Evolutionary conservation across 2,329 filamentous ascomycete species (phyloP), one percentile per base, ranked within the genome.

Genomic region (Lasiodiplodia theobromae): DNA sequence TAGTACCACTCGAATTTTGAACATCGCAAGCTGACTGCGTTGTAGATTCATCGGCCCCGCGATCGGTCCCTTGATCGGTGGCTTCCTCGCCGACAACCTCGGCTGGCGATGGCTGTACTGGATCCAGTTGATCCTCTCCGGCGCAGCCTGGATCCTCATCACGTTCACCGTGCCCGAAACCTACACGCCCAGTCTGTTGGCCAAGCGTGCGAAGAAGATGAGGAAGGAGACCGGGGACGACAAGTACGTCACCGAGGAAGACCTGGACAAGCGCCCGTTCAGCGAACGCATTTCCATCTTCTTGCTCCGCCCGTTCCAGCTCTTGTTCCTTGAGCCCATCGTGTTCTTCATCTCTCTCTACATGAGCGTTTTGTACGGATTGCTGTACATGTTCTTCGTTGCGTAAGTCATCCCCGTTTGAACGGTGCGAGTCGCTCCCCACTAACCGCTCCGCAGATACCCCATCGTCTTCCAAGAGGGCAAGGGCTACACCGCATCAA

Each of bases 161-260:
- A 91, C 90, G 37, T 94, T 96, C 80, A 96, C 92, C n/a, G 90
- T 97, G 0, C 92, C 93, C 1, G 94, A 97, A 79, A 97, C 94
- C 0, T 97, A 96, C 77, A 90, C 93, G 0, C 93, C 94, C 0
- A 91, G 88, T 0, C 89, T 97, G 63, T 87, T 97, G 18, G 86
- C 87, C 65, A 82, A 81, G 37, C 87, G 93, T 14, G 94, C 94
- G 2, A 84, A 85, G 74, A 92, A 92, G 77, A 82, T 96, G 70
- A 87, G 93, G 65, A 88, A 90, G 76, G 79, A 88, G 38, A 91
- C 92, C 1, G 89, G 90, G 25, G 87, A 92, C 70, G 72, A 82
- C 1, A 87, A 86, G 70, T 91, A 90, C 75, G 91, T 93, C 49
- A 95, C 93, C 0, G 92, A 96, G 78, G 87, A 91, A 74, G 93